phyloP scores from a whole-genome alignment of 352 stramenopile species.

The Pythium angustatum region DNA sequence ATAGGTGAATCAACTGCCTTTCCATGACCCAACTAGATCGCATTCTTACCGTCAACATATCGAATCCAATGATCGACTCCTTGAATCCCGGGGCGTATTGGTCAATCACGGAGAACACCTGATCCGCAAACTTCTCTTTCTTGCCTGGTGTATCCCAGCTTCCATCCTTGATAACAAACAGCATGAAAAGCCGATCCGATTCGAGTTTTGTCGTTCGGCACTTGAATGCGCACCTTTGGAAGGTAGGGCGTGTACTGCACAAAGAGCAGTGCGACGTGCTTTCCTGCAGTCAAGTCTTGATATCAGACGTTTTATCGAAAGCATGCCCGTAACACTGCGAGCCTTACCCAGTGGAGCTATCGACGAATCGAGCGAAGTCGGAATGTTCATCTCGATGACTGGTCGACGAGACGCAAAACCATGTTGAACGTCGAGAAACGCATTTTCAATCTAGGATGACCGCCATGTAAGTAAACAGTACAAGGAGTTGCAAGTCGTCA shows the following conservation, averaged over 20 bases:
- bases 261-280: constrained; percentile 90
- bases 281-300: constrained; percentile 39
- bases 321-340: neutral
- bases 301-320: neutral
- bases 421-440: constrained; percentile 79
- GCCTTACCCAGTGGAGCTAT: constrained; percentile 68
- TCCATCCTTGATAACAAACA: constrained; percentile 59
- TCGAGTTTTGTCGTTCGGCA: too few species aligned
- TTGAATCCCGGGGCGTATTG: constrained; percentile 87
- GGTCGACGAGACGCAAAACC: constrained; percentile 69
- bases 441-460: constrained; percentile 71
- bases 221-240: constrained; percentile 55
- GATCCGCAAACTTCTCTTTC: constrained; percentile 78
- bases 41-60: constrained; percentile 76
- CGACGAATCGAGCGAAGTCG: constrained; percentile 79
- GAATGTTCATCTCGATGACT: constrained; percentile 92
- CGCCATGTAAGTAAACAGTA: neutral
- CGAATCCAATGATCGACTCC: constrained; percentile 77
- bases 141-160: constrained; percentile 73
- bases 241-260: constrained; percentile 91
- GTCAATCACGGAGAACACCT: constrained; percentile 88
- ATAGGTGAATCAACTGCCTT: neutral
- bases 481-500: neutral
- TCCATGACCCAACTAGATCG: neutral
- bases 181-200: too few species aligned